These are phyloP conservation scores for Hyphodiscus hymeniophilus DNA, from an alignment of 495 filamentous ascomycete species.

Conservation along the genomic window DNA sequence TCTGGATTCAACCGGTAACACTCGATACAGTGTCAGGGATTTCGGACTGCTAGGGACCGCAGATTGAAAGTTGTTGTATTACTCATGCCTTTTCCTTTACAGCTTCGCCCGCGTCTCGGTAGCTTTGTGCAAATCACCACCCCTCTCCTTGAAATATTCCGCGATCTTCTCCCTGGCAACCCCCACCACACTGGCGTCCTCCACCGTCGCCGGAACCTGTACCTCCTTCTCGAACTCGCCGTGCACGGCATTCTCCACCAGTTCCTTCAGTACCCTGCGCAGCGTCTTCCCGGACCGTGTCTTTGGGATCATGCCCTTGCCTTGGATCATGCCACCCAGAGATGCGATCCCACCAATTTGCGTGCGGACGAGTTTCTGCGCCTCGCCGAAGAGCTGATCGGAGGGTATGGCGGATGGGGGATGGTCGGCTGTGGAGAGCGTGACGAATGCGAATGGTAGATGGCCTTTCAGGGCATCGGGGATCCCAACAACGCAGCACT, in stretches of 20 bases:
- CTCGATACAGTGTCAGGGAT: no score
- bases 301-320: constrained; percentile 85
- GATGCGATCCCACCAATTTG: constrained; percentile 85
- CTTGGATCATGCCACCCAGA: constrained; percentile 76
- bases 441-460: constrained; percentile 83
- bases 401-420: constrained; percentile 37
- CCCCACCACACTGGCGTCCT: constrained; percentile 41
- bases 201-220: constrained; percentile 44
- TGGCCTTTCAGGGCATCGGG: constrained; percentile 83
- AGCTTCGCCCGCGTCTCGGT: constrained; percentile 52
- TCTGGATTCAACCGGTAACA: no score
- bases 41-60: no score
- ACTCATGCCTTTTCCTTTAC: no score
- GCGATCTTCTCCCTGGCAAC: constrained; percentile 38
- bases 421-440: constrained; percentile 40
- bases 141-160: constrained; percentile 39
- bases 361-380: constrained; percentile 61
- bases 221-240: constrained; percentile 42
- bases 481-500: constrained; percentile 78
- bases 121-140: constrained; percentile 36
- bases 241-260: constrained; percentile 61
- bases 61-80: no score
- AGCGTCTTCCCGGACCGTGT: constrained; percentile 85
- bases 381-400: constrained; percentile 36
- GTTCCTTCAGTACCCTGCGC: constrained; percentile 67